Conservation (phyloP, 2,329 filamentous ascomycete species). For the Arthrocladium fulminans region DNA sequence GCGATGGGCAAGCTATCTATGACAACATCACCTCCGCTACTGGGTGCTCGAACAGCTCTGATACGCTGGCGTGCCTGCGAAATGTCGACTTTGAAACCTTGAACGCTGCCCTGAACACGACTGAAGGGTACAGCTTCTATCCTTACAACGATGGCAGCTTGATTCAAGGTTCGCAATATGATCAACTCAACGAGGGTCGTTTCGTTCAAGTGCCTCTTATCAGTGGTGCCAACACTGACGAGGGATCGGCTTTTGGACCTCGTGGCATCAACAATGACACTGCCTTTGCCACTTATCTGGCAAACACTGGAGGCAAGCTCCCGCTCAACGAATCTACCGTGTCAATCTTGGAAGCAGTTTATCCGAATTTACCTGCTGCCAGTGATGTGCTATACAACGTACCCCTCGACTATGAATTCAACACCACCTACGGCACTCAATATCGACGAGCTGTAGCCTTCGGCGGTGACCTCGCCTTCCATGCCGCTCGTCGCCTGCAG, state of each 20-base stretch:
- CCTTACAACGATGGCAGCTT: conserved; percentile 50
- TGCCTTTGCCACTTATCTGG: conserved; percentile 41
- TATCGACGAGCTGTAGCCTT: conserved; percentile 49
- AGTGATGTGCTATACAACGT: conserved; percentile 38
- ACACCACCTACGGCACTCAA: conserved; percentile 32
- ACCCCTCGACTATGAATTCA: conserved; percentile 2
- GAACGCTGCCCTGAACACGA: conserved; percentile 42
- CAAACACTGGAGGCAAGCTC: conserved; percentile 17
- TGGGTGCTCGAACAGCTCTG: conserved; percentile 48
- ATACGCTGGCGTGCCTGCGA: conserved; percentile 60
- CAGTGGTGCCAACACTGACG: conserved; percentile 56
- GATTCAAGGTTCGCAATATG: conserved; percentile 36
- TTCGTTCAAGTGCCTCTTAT: conserved; percentile 59
- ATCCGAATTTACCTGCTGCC: conserved; percentile 44
- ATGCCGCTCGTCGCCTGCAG: conserved; percentile 47
- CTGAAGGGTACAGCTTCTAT: not conserved
- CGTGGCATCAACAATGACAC: conserved; percentile 45
- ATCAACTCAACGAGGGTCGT: conserved; percentile 47
- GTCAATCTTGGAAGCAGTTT: conserved; percentile 37
- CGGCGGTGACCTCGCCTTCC: conserved; percentile 47
- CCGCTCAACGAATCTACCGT: not conserved
- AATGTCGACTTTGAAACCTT: conserved; percentile 50
- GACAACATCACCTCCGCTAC: conserved; percentile 51
- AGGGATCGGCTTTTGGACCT: conserved; percentile 51
- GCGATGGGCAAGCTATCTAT: conserved; percentile 50